Base-by-base conservation (phyloP, 208 protist species). In the Sergeia podlipaevii region DNA sequence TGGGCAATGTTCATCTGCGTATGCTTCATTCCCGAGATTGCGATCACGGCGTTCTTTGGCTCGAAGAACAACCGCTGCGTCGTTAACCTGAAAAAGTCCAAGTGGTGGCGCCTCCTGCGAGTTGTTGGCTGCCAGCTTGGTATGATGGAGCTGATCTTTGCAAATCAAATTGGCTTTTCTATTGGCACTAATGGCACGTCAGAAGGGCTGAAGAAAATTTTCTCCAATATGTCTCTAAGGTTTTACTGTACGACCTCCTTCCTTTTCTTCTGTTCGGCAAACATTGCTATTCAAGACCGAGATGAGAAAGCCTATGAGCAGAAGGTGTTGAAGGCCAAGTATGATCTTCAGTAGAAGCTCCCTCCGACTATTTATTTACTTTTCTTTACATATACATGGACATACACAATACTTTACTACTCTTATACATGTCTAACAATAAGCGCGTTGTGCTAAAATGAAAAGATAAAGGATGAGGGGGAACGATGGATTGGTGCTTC, bases 121-220 rank as follows among this genome's bases (percentile, higher is more conserved):
- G 59, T 76, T 2, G 4, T 80, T 29, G 74, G 67, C 21, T 51
- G 61, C 11, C 48, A 47, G 33, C 34, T 79, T 0, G 53, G 60
- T 15, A 77, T 92, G 63, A 60, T 80, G 8, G 55, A 68, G 36
- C 53, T 96, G 8, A 60, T 81, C 3, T 32, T 85, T 1, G 70
- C 67, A 3, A 94, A 96, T 51, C 60, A 91, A 13, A 56, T 89
- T 21, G 84, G 87, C 18, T 95, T 91, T 44, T 49, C 66, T 7
- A 50, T 87, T 1, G 74, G 77, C 33, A 50, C 65, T 13, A 43
- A 33, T 11, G 62, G 63, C 37, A 43, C 66, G 1, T 38, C 27
- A 23, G 32, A 51, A 0, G 57, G 37, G 10, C 15, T 83, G 10
- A 36, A 11, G 0, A 34, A 70, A 5, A 11, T 80, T 13, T 56